Conservation (phyloP, 805 yeast genomes). For the Kluyveromyces lactis region DNA sequence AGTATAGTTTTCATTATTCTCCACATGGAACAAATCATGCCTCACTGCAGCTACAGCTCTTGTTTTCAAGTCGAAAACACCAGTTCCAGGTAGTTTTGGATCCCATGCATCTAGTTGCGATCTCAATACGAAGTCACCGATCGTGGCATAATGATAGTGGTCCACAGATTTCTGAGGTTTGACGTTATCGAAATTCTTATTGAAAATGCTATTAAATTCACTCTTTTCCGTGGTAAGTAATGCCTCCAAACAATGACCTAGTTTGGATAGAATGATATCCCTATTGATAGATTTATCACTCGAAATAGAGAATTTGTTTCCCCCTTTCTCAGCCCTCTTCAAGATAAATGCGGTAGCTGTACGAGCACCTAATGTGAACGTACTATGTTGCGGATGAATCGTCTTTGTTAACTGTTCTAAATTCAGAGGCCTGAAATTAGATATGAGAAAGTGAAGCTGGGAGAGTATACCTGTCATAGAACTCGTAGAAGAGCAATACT, state of each 20-base stretch:
- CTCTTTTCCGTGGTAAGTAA: conserved; percentile 54
- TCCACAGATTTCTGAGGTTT: conserved; percentile 12
- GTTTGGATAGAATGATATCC: conserved; percentile 57
- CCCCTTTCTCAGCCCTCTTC: conserved; percentile 35
- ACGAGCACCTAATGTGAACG: conserved; percentile 38
- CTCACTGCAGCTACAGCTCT: conserved; percentile 85
- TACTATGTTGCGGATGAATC: conserved; percentile 31
- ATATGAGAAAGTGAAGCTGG: conserved; percentile 66
- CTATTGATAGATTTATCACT: conserved; percentile 58
- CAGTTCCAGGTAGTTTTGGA: conserved; percentile 73
- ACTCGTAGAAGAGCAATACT: conserved; percentile 74
- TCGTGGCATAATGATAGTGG: conserved; percentile 65
- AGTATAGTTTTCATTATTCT: conserved; percentile 44
- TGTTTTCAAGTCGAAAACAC: conserved; percentile 86
- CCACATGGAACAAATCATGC: conserved; percentile 59
- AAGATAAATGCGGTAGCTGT: conserved; percentile 53
- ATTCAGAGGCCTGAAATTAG: conserved; percentile 50
- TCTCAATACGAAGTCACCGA: conserved; percentile 67
- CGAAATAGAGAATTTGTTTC: conserved; percentile 52
- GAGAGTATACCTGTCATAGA: conserved; percentile 72
- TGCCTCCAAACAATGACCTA: conserved; percentile 77
- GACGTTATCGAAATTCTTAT: conserved; percentile 10
- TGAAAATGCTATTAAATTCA: conserved; percentile 38
- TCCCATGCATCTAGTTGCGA: conserved; percentile 88
- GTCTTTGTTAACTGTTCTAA: conserved; percentile 36